A percentile compares a stretch with the other conserved stretches of the same genome.
Conservation (phyloP, 495 filamentous ascomycete species). For the Aspergillus ellipticus region DNA sequence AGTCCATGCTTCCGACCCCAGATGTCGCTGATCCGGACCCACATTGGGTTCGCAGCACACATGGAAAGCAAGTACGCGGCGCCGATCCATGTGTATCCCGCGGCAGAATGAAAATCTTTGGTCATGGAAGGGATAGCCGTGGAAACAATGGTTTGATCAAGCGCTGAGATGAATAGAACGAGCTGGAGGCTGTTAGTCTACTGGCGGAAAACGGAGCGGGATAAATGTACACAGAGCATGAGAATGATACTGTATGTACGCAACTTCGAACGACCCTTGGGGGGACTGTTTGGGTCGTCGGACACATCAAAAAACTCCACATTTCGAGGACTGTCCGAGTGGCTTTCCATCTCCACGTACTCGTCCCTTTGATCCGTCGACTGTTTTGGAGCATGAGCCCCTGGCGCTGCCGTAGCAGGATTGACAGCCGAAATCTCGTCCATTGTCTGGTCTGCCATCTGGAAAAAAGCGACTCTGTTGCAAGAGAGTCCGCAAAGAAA, state of each 20-base stretch:
- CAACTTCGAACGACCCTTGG: not conserved
- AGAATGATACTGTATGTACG: not conserved
- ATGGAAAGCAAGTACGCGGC: conserved; percentile 39
- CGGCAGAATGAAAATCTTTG: conserved; percentile 37
- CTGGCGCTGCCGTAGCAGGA: not conserved
- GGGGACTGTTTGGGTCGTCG: not conserved
- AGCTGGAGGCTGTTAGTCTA: not conserved
- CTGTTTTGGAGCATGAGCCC: too few species aligned
- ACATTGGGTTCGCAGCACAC: conserved; percentile 29
- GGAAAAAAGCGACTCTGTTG: not conserved
- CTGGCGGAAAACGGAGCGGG: not conserved
- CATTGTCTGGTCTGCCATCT: not conserved
- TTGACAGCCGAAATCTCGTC: not conserved
- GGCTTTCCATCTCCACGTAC: not conserved
- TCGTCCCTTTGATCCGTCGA: too few species aligned
- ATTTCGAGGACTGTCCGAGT: not conserved
- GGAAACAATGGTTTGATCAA: conserved; percentile 53
- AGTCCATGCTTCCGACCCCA: conserved; percentile 73
- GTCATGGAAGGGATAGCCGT: conserved; percentile 50
- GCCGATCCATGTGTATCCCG: conserved; percentile 55
- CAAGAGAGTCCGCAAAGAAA: not conserved
- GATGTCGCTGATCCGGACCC: conserved; percentile 70
- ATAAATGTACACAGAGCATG: not conserved
- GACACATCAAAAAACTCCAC: not conserved
- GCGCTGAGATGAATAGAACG: conserved; percentile 45